Evolutionary conservation across 495 filamentous ascomycete species (phyloP).

Genomic region (Hypoxylon cercidicola): DNA sequence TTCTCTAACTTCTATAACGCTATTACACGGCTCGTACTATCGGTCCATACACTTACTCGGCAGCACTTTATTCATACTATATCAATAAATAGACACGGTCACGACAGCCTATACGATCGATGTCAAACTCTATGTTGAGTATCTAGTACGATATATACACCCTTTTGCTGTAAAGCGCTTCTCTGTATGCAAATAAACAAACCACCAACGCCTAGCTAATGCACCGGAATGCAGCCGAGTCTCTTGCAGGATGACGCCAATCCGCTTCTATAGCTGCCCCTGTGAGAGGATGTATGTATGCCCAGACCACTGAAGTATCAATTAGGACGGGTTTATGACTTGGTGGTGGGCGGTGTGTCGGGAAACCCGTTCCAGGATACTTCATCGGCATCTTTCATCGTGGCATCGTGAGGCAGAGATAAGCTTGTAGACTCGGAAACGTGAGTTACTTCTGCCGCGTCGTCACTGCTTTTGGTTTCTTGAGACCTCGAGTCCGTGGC

Average conservation of each 20-base stretch:
- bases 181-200: conserved; percentile 11
- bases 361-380: conserved; percentile 29
- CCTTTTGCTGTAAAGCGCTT: not conserved
- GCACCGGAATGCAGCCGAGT: conserved; percentile 22
- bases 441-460: not conserved
- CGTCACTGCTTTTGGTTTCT: not conserved
- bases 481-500: conserved; percentile 1
- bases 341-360: conserved; percentile 6
- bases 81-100: no score
- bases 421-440: not conserved
- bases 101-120: no score
- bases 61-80: no score
- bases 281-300: not conserved
- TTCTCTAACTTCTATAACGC: no score
- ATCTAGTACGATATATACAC: conserved; percentile 9
- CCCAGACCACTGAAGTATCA: not conserved
- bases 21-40: no score
- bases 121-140: not conserved
- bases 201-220: conserved; percentile 35
- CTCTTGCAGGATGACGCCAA: conserved; percentile 10
- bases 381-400: conserved; percentile 15
- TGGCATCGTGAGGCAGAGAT: conserved; percentile 6
- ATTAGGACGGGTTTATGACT: conserved; percentile 1
- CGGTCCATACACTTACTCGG: no score
- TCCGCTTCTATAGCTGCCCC: conserved; percentile 1